phyloP scores from a whole-genome alignment of 2,329 filamentous ascomycete genomes.

The Coniochaeta sp. region DNA sequence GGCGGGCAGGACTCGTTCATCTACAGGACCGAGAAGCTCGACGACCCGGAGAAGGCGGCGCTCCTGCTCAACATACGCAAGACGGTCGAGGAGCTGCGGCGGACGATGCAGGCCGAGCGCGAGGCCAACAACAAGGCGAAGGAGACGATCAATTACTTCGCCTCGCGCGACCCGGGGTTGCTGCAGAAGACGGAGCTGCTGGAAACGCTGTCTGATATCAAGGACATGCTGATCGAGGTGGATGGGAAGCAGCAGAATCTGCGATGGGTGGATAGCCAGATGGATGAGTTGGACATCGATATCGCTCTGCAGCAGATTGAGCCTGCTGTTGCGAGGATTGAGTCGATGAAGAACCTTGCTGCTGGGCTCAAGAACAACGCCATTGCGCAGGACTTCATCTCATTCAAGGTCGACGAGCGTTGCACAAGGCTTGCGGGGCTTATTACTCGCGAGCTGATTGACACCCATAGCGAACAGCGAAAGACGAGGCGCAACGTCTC shows the following conservation, averaged over 20 bases:
- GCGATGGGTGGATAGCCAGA: slow-evolving; percentile 89
- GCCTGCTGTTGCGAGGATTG: slow-evolving; percentile 72
- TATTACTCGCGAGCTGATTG: slow-evolving; percentile 69
- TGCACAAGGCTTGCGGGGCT: slow-evolving; percentile 69
- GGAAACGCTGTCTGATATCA: slow-evolving; percentile 69
- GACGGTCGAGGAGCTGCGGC: slow-evolving; percentile 84
- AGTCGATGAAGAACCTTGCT: slow-evolving; percentile 75
- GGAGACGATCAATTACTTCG: slow-evolving; percentile 82
- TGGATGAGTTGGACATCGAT: slow-evolving; percentile 93
- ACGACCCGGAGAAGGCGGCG: slow-evolving; percentile 69
- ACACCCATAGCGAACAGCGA: slow-evolving; percentile 67
- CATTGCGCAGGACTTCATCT: slow-evolving; percentile 87
- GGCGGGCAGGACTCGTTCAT: slow-evolving; percentile 89
- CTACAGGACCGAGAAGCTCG: slow-evolving; percentile 80
- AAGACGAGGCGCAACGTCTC: slow-evolving; percentile 75
- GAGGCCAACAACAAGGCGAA: slow-evolving; percentile 78
- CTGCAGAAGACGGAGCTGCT: slow-evolving; percentile 75
- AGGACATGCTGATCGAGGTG: slow-evolving; percentile 88
- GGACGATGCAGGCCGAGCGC: slow-evolving; percentile 76
- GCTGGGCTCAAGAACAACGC: slow-evolving; percentile 76
- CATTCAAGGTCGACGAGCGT: slow-evolving; percentile 82
- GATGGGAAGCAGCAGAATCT: slow-evolving; percentile 96
- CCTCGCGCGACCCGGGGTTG: slow-evolving; percentile 67
- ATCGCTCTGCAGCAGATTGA: slow-evolving; percentile 89
- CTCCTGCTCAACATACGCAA: slow-evolving; percentile 88